These are phyloP conservation scores for Fusarium tjaetaba DNA, from an alignment of 2,329 filamentous ascomycete species.

Conservation along the genomic window DNA sequence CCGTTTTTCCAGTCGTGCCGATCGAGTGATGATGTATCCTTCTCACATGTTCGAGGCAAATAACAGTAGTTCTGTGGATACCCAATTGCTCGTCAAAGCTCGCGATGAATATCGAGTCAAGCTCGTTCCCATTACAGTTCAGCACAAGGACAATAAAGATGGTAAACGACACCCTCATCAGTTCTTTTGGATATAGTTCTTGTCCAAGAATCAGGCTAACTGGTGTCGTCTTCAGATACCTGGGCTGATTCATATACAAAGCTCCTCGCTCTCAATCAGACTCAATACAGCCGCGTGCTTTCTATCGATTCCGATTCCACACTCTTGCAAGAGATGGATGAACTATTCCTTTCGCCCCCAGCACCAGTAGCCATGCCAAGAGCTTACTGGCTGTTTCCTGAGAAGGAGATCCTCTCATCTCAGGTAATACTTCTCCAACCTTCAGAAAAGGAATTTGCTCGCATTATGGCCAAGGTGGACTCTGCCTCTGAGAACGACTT, in stretches of 20 bases:
- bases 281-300: constrained; percentile 62
- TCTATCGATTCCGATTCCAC: constrained; percentile 71
- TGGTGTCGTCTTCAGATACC: constrained; percentile 49
- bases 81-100: constrained; percentile 53
- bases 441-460: constrained; percentile 60
- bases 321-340: constrained; percentile 72
- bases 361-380: constrained; percentile 73
- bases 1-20: constrained; percentile 53
- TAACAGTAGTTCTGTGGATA: constrained; percentile 41
- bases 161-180: constrained; percentile 42
- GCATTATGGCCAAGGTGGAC: constrained; percentile 44
- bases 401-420: constrained; percentile 63
- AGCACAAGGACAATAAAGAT: constrained; percentile 49
- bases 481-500: constrained; percentile 52
- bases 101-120: constrained; percentile 57
- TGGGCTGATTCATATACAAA: constrained; percentile 76
- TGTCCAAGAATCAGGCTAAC: background rate
- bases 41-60: constrained; percentile 48
- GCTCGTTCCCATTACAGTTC: constrained; percentile 53
- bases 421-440: constrained; percentile 72
- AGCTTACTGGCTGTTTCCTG: constrained; percentile 74
- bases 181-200: rapidly evolving
- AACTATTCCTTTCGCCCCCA: constrained; percentile 73
- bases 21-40: constrained; percentile 59
- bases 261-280: constrained; percentile 74